Evolutionary conservation across 2,329 filamentous ascomycete genomes (phyloP).

Genomic region (Talaromyces verruculosus): DNA sequence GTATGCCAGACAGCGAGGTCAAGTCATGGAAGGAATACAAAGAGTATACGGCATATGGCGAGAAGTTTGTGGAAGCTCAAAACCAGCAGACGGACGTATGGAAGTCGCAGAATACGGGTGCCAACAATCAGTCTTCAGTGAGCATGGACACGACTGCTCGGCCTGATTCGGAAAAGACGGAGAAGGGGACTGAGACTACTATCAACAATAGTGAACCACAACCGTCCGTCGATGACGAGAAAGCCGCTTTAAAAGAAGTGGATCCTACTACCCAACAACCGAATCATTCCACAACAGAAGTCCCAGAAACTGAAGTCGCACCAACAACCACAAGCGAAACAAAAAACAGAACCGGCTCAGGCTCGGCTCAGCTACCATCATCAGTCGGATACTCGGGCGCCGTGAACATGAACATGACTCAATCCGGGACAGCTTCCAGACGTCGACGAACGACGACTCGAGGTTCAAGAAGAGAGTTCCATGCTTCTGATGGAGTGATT

Average conservation of each 20-base stretch:
- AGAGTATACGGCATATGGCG: slow-evolving; percentile 74
- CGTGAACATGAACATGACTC: slow-evolving; percentile 37
- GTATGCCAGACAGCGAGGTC: slow-evolving; percentile 94
- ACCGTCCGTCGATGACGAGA: slow-evolving; percentile 42
- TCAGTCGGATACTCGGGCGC: slow-evolving; percentile 44
- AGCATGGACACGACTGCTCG: not conserved
- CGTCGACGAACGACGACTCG: slow-evolving; percentile 48
- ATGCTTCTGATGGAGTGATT: slow-evolving; percentile 71
- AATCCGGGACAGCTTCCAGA: slow-evolving; percentile 27
- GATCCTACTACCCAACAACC: slow-evolving; percentile 24
- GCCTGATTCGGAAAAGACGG: slow-evolving; percentile 13
- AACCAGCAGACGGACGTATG: slow-evolving; percentile 39
- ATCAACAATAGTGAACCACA: not conserved
- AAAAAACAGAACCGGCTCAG: slow-evolving; percentile 23
- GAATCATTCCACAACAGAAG: slow-evolving; percentile 20
- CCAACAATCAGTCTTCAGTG: not conserved
- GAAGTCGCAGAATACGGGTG: slow-evolving; percentile 10
- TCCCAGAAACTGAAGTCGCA: slow-evolving; percentile 27
- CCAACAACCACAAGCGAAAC: slow-evolving; percentile 30
- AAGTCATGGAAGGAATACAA: slow-evolving; percentile 91
- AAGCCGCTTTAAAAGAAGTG: slow-evolving; percentile 36
- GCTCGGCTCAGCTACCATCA: slow-evolving; percentile 22
- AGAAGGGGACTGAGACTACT: not conserved
- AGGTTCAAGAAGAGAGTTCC: slow-evolving; percentile 49
- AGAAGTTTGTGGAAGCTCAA: slow-evolving; percentile 71